Percentiles rank a stretch among this genome's conserved stretches.
Evolutionary conservation across 371 early-diverging fungal genomes (phyloP).

Genomic region (Mucor racemosus): DNA sequence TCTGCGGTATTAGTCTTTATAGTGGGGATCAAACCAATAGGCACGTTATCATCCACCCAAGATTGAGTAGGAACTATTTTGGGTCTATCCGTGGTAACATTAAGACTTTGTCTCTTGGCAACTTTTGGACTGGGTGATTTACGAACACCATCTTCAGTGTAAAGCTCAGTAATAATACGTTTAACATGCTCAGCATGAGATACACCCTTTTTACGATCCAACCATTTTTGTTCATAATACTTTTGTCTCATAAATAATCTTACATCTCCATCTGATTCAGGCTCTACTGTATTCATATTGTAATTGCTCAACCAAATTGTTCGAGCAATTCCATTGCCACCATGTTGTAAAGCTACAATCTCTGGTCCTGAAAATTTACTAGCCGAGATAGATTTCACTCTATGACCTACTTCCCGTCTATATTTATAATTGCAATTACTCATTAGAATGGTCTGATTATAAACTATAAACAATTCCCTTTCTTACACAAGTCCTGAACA

Average conservation of each 20-base stretch:
- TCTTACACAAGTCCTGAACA: conserved; percentile 73
- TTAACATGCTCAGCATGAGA: conserved; percentile 36
- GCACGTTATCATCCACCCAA: conserved; percentile 36
- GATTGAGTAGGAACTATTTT: conserved; percentile 15
- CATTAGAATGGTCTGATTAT: not conserved
- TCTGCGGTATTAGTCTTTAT: conserved; percentile 8
- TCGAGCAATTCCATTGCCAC: conserved; percentile 61
- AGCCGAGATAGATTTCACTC: conserved; percentile 73
- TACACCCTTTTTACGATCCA: conserved; percentile 31
- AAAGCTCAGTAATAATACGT: conserved; percentile 28
- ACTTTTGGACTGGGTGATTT: not conserved
- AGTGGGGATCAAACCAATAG: conserved; percentile 29
- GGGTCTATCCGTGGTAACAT: conserved; percentile 6
- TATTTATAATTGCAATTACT: not conserved
- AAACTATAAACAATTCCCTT: not conserved
- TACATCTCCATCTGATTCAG: conserved; percentile 47
- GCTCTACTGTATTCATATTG: conserved; percentile 32
- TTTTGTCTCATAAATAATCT: conserved; percentile 53
- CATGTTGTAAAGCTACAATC: conserved; percentile 58
- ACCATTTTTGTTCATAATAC: conserved; percentile 55
- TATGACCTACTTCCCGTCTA: conserved; percentile 72
- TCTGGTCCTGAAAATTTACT: conserved; percentile 69
- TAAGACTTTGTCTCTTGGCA: conserved; percentile 11
- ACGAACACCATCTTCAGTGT: conserved; percentile 30
- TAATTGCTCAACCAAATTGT: conserved; percentile 41